Conservation (phyloP, 164 flowering plant species). For the Aristolochia fimbriata region DNA sequence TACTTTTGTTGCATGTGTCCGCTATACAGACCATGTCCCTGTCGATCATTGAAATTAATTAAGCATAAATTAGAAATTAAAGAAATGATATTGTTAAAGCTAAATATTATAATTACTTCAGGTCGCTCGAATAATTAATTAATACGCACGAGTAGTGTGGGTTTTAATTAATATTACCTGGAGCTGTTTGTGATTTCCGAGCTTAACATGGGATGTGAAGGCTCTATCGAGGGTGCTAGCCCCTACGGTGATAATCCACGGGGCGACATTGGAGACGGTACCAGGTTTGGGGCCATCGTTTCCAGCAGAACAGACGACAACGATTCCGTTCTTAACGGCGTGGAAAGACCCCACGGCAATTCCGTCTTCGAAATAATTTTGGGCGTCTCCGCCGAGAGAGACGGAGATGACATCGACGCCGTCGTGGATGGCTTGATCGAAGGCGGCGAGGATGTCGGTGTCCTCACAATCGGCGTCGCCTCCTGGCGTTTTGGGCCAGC, state of each 20-base stretch:
- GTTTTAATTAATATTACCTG: constrained; percentile 8
- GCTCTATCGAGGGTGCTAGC: constrained; percentile 14
- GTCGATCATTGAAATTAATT: neutral
- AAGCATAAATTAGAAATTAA: neutral
- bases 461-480: constrained; percentile 23
- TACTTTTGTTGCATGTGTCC: constrained; percentile 13
- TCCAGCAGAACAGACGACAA: constrained; percentile 15
- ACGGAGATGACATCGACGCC: constrained; percentile 20
- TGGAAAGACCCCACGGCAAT: constrained; percentile 18
- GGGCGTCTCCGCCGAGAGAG: constrained; percentile 3
- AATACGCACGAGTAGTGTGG: neutral
- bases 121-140: too few species aligned
- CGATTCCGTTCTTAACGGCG: constrained; percentile 16
- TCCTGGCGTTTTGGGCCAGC: constrained; percentile 23
- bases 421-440: constrained; percentile 21
- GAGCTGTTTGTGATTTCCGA: constrained; percentile 8
- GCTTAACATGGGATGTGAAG: constrained; percentile 7
- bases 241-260: constrained; percentile 23
- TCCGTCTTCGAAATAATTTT: constrained; percentile 8
- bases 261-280: constrained; percentile 13
- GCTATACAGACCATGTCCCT: constrained; percentile 44
- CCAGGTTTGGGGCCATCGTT: constrained; percentile 6
- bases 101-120: too few species aligned
- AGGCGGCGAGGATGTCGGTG: constrained; percentile 14
- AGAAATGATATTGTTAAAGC: neutral